Conservation (phyloP, 306 rosid species). For the Boehmeria nivea region DNA sequence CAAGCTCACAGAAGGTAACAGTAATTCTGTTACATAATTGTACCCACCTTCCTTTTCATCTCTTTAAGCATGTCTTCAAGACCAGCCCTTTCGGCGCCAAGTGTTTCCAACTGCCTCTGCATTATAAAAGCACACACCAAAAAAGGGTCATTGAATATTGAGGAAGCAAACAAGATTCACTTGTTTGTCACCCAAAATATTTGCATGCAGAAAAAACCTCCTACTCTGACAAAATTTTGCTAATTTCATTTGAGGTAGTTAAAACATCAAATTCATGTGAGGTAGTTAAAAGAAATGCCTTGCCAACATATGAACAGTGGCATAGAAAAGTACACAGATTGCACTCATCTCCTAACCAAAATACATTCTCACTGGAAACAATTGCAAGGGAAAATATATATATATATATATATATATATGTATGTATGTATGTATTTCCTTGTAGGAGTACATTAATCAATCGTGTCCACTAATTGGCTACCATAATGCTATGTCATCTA, state of each 20-base stretch:
- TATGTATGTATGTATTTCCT: background rate
- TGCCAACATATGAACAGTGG: no score
- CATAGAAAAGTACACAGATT: background rate
- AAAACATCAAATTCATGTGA: background rate
- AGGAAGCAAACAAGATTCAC: no score
- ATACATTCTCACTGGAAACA: background rate
- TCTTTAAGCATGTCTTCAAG: conserved; percentile 99
- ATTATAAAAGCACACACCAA: conserved; percentile 28
- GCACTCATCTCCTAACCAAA: background rate
- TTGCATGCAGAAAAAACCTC: no score
- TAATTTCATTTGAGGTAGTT: background rate
- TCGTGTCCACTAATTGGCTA: no score
- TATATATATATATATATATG: no score
- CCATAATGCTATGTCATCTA: no score
- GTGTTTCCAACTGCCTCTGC: conserved; percentile 96
- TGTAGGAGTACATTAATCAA: no score
- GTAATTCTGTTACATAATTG: background rate
- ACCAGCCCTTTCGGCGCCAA: conserved; percentile 98
- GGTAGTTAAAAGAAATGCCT: no score
- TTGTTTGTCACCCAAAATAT: no score
- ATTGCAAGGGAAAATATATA: background rate
- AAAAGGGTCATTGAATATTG: background rate
- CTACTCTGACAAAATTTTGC: background rate
- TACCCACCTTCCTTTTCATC: conserved; percentile 90
- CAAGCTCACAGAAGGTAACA: background rate